A percentile compares a stretch with the other conserved stretches of the same genome.
Evolutionary conservation across 495 filamentous ascomycete species (phyloP).

Genomic region (Hyaloscypha hepaticicola): DNA sequence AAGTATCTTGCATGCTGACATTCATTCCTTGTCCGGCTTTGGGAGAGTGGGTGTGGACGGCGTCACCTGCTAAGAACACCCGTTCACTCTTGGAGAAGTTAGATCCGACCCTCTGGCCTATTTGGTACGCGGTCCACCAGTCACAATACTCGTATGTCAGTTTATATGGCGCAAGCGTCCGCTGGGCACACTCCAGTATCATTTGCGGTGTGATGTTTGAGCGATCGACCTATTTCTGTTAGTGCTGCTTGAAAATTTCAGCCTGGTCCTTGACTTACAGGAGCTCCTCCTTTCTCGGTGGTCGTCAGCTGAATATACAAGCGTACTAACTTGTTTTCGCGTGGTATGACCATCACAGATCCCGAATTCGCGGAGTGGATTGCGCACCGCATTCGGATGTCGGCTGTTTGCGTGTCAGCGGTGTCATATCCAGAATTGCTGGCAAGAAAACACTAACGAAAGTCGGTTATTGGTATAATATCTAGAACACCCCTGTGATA

Average conservation of each 20-base stretch:
- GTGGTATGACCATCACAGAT: conserved; percentile 67
- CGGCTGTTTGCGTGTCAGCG: conserved; percentile 36
- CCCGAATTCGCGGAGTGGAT: conserved; percentile 64
- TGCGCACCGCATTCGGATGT: conserved; percentile 65
- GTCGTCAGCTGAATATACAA: conserved; percentile 68
- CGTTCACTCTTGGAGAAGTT: conserved; percentile 24
- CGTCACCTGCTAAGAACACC: conserved; percentile 43
- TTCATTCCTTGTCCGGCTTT: conserved; percentile 82
- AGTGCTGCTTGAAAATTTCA: neutral
- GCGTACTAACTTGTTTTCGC: conserved; percentile 66
- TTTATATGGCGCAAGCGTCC: conserved; percentile 60
- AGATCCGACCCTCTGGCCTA: conserved; percentile 24
- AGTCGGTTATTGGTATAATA: conserved; percentile 64
- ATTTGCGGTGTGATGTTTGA: conserved; percentile 57
- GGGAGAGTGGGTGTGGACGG: conserved; percentile 63
- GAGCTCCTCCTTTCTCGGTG: conserved; percentile 34
- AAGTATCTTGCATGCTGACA: conserved; percentile 62
- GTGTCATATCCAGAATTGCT: neutral
- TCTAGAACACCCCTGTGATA: conserved; percentile 55
- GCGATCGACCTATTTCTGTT: conserved; percentile 39
- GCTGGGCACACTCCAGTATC: conserved; percentile 58
- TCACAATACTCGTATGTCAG: conserved; percentile 60
- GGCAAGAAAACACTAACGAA: conserved; percentile 42
- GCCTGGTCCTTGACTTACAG: neutral
- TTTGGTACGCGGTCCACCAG: conserved; percentile 61